Evolutionary conservation across 768 basidiomycete species (phyloP), one percentile per base, ranked within the genome.

Genomic region (Psilocybe cubensis): DNA sequence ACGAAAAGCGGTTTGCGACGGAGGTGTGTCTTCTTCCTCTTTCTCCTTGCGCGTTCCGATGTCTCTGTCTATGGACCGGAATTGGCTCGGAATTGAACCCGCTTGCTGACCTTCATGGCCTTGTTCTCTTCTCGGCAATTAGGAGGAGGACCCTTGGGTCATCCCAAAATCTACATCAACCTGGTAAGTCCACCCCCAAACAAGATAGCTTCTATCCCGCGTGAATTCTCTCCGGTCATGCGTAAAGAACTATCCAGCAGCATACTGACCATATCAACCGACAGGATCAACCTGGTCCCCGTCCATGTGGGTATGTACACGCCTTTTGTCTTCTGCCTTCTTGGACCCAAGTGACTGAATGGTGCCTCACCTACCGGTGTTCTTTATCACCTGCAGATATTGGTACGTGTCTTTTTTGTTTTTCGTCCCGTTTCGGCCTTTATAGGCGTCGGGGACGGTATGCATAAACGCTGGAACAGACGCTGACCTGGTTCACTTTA

Each of bases 101-200:
- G 27, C 41, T 57, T 35, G 12, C 58, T 65, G 53, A 63, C 56
- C 52, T 54, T 33, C 49, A 25, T 44, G 40, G 28, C 55, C 50
- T n/a, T 41, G 5, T 48, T 48, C 18, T 18, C 53, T 35, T 27
- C 48, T 41, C 54, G 54, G 58, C 54, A 59, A 56, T 54, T 70
- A 98, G 96, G 96, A 74, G 89, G 87, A 70, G 97, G 96, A 10
- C 85, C 97, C 41, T 82, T 99, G 25, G 97, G 97, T 21, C 97
- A 99, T 70, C 97, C 97, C 4, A 96, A 94, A 79, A 87, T 98
- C 58, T 98, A 84, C 68, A 94, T 99, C 72, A 98, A 98, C 77
- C 72, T 99, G 70, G 95, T 94, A 65, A 58, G 91, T 76, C 38
- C 17, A 40, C 41, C 41, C 52, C 28, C 21, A 54, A 17, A 28